Evolutionary conservation across 768 basidiomycete species (phyloP), one percentile per base, ranked within the genome.

Genomic region (Suillus hirtellus): DNA sequence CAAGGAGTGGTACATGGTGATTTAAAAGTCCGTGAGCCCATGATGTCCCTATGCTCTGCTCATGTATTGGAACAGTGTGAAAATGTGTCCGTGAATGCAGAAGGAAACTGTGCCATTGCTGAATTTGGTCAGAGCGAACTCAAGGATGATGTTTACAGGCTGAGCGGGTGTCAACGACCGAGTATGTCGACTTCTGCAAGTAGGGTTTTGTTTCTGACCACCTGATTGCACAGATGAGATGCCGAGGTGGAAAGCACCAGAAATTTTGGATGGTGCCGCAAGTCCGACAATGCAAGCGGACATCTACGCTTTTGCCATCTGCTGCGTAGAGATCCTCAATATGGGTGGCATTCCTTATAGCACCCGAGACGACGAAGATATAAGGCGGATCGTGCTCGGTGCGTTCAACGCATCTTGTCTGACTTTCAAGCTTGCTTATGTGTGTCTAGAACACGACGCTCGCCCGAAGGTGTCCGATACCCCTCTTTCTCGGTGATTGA

Each of bases 91-190:
- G 85, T 95, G 17, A 85, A 89, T 66, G 85, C 90, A 65, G 73
- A 80, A 2, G 79, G 82, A 1, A 82, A 78, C 59, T 93, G 92
- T 64, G 80, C 93, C 47, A 86, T 95, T 49, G 86, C 90, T 35
- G 92, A 93, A 70, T 95, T 95, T 71, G 92, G 90, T 0, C 89
- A 93, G 72, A 89, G 86, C 67, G 88, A 90, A 73, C 86, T 93
- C 78, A 90, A 88, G 75, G 84, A 81, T 12, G 90, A 93, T 71
- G 86, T 85, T 3, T 87, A 81, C 67, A 80, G 84, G 40, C 77
- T 89, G 2, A 89, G 84, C 61, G 86, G 85, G 12, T 76, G 76
- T 31, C 70, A 79, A 4, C 77, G 76, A 42, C 78, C 80, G 64
- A 78, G 86, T 88, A 67, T 59, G 82, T 78, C 17, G 31, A 17